phyloP scores from a whole-genome alignment of 208 protist genomes.

The Trypanosoma caninum region DNA sequence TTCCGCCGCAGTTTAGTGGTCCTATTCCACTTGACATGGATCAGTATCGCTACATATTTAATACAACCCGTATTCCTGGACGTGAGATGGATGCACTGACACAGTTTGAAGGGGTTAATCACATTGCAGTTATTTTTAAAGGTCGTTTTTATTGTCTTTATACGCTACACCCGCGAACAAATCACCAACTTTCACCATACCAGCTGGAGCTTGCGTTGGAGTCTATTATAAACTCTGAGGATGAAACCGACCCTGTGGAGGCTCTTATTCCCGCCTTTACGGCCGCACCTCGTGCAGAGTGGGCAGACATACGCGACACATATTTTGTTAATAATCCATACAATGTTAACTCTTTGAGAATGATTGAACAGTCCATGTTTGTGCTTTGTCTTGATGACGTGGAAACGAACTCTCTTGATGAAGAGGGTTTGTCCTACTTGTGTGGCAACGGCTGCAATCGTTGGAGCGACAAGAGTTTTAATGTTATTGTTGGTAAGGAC shows the following conservation, averaged over 20 bases:
- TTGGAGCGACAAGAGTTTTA: conserved; percentile 86
- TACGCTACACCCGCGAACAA: conserved; percentile 44
- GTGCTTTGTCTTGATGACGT: conserved; percentile 69
- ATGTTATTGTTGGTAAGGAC: conserved; percentile 54
- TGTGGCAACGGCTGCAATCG: conserved; percentile 66
- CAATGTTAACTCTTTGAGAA: conserved; percentile 57
- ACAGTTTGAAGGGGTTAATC: conserved; percentile 48
- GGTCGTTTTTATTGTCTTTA: conserved; percentile 64
- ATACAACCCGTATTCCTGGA: conserved; percentile 81
- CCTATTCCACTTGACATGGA: conserved; percentile 81
- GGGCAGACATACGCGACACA: conserved; percentile 65
- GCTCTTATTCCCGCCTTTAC: conserved; percentile 66
- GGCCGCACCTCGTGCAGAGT: conserved; percentile 56
- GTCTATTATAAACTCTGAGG: conserved; percentile 39
- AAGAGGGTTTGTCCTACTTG: conserved; percentile 34
- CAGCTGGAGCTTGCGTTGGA: conserved; percentile 52
- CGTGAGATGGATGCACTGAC: conserved; percentile 66
- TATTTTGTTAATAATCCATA: conserved; percentile 65
- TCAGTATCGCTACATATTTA: conserved; percentile 81
- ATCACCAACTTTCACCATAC: conserved; percentile 46
- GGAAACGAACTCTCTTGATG: conserved; percentile 10
- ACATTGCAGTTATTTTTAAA: conserved; percentile 75
- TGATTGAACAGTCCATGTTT: conserved; percentile 78
- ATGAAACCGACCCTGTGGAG: conserved; percentile 45
- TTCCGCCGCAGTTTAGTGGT: conserved; percentile 56